Conservation (phyloP, 441 rosid species). For the Corymbia citriodora region DNA sequence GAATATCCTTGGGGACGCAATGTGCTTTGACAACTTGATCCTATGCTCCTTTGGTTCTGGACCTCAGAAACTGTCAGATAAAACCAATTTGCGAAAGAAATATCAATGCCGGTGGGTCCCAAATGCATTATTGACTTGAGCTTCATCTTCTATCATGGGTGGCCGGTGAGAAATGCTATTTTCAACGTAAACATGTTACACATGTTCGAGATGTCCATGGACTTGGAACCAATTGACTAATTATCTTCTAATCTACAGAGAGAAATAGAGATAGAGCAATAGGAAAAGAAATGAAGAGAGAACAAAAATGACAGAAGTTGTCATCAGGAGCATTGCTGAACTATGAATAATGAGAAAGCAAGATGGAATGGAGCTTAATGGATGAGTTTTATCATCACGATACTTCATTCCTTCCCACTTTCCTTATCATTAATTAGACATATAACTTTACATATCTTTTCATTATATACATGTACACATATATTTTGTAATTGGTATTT, state of each 20-base stretch:
- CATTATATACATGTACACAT: too few relatives aligned
- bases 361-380: not conserved
- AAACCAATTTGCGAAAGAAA: too few relatives aligned
- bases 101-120: not conserved
- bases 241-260: not conserved
- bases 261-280: too few relatives aligned
- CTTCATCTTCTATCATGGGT: too few relatives aligned
- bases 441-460: too few relatives aligned
- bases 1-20: too few relatives aligned
- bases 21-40: too few relatives aligned
- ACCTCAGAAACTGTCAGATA: too few relatives aligned
- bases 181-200: too few relatives aligned
- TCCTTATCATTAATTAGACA: not conserved
- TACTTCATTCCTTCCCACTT: not conserved
- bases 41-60: not conserved
- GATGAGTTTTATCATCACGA: not conserved
- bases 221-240: not conserved
- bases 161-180: too few relatives aligned
- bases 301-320: not conserved
- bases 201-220: too few relatives aligned
- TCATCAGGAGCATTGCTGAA: fast-evolving
- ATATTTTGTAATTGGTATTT: too few relatives aligned
- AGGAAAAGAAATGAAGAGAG: not conserved
- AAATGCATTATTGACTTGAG: not conserved
- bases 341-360: not conserved